Evolutionary conservation across 202 grass and related monocot genomes (phyloP).

Genomic region (Panicum virgatum): DNA sequence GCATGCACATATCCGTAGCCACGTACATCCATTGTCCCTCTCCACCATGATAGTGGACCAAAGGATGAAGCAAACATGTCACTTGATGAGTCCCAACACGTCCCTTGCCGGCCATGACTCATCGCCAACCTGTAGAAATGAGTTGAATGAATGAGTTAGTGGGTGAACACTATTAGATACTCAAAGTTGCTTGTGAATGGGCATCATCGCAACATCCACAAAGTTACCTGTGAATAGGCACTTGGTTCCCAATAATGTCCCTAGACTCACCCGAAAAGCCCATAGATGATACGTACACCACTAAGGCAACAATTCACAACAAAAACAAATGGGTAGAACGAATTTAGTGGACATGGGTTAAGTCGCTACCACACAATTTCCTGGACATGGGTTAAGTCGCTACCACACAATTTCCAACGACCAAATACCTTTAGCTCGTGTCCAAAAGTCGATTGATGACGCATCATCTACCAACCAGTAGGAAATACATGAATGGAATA

Average conservation of each 20-base stretch:
- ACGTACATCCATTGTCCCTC: not conserved
- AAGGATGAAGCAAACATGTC: not conserved
- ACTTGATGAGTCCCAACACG: not conserved
- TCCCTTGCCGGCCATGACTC: not conserved
- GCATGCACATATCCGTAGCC: not conserved
- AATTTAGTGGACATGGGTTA: not conserved
- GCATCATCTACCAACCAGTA: conserved; percentile 3
- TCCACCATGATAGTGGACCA: not conserved
- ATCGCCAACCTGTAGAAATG: not conserved
- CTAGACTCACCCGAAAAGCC: not conserved
- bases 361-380: not conserved
- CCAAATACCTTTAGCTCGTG: not conserved
- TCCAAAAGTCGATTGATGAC: not conserved
- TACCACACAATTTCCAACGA: not conserved
- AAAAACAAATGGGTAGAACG: not conserved
- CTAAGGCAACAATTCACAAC: not conserved
- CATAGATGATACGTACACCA: not conserved
- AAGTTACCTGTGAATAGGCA: not conserved
- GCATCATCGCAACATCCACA: not conserved
- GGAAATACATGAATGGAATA: not conserved
- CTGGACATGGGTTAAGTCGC: not conserved
- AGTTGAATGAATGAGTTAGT: too few species aligned
- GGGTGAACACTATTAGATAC: not conserved
- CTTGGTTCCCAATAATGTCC: not conserved
- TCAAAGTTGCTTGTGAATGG: not conserved